A percentile compares a stretch with the other conserved stretches of the same genome.
Conservation (phyloP, 2,329 filamentous ascomycete species). For the Septoria petroselini region DNA sequence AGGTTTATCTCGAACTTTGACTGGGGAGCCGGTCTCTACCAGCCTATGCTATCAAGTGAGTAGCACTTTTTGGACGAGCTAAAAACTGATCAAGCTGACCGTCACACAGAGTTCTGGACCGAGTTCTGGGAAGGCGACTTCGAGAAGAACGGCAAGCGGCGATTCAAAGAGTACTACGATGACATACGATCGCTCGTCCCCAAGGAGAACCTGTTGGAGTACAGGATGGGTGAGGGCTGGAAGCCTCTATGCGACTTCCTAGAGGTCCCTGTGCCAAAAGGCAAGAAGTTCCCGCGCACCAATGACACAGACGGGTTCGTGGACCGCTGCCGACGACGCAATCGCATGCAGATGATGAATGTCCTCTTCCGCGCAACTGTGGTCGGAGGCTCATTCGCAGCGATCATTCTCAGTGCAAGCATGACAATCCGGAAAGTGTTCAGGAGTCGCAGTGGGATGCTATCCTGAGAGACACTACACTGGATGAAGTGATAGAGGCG, state of each 20-base stretch:
- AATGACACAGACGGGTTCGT: constrained; percentile 57
- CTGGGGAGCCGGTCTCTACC: constrained; percentile 66
- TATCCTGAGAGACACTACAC: constrained; percentile 11
- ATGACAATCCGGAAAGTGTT: constrained; percentile 39
- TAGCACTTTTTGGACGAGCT: constrained; percentile 4
- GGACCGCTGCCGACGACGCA: constrained; percentile 52
- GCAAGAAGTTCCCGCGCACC: constrained; percentile 51
- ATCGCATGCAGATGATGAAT: constrained; percentile 57
- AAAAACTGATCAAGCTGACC: constrained; percentile 9
- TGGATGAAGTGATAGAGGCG: background rate
- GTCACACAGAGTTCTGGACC: constrained; percentile 58
- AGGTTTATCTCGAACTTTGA: constrained; percentile 53
- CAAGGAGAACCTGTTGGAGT: constrained; percentile 52
- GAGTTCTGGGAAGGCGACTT: constrained; percentile 68
- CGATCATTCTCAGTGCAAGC: constrained; percentile 39
- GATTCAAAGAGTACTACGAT: constrained; percentile 57
- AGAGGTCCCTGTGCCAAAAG: constrained; percentile 49
- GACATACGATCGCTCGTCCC: constrained; percentile 50
- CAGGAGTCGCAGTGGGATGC: constrained; percentile 25
- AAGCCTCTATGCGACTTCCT: constrained; percentile 55
- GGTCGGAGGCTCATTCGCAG: constrained; percentile 49
- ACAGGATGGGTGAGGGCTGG: constrained; percentile 55
- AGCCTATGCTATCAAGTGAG: constrained; percentile 62
- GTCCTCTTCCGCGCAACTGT: constrained; percentile 52
- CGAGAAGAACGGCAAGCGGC: constrained; percentile 61